Base-by-base conservation (phyloP, 257 asterid species). In the Capsicum chinense region DNA sequence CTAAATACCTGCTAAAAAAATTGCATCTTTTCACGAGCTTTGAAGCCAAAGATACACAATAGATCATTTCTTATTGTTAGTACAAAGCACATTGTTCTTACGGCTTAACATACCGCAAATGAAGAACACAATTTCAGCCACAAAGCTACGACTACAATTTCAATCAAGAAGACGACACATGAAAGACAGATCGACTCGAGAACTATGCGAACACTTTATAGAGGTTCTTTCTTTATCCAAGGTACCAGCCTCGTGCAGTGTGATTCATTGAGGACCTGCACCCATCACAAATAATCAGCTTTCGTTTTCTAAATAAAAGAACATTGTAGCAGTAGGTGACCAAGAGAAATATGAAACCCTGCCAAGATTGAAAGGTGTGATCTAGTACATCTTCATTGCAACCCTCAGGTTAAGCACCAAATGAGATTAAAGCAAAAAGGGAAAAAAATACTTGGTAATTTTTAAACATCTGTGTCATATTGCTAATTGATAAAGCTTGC, bases 261-360 rank as follows among this genome's bases (percentile, higher is more conserved):
- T 52, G 56, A 52, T n/a, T 64, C 17, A 64, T 64, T 26, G 70
- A 64, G 44, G 70, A 64, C 70, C 70, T 64, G 70, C 44, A 64
- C 44, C 10, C 19, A 62, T 19, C 37, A 62, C 70, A 64, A 56
- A 64, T 64, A 64, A 64, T 64, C 17, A 64, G 9, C 59, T 56
- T 56, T 56, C 59, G 12, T 14, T 56, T 56, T 56, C 17, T 56
- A 14, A 14, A 56, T 56, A 56, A 56, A 13, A 15, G 13, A 12
- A 12, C n/a, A 56, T 13, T 56, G 59, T 56, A 56, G 59, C 42
- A 39, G 42, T 39, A 39, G 42, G 42, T 39, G 42, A 39, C 42
- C 42, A 39, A 39, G 42, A 39, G 5, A 39, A 39, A 39, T 56
- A 13, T 54, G 57, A 54, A 11, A 54, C 14, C 57, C 57, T 54